phyloP scores from a whole-genome alignment of 169 alveolate species.

The Plasmodium malariae region DNA sequence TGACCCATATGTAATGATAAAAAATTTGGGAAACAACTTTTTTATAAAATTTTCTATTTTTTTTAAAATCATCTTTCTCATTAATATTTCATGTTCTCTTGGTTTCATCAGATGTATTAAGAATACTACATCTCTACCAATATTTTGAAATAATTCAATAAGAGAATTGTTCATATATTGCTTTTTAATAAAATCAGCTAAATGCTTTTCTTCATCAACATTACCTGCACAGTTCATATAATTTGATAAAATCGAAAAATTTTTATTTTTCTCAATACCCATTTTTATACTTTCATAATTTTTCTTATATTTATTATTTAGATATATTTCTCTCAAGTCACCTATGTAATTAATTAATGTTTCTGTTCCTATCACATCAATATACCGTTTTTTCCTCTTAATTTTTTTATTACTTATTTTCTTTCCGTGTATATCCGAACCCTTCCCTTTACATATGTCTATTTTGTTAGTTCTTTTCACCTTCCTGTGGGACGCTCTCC shows the following conservation, averaged over 20 bases:
- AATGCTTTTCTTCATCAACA: too few species aligned
- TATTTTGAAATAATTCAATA: constrained; percentile 23
- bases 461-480: too few species aligned
- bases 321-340: background rate
- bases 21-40: constrained; percentile 4
- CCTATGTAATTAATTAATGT: background rate
- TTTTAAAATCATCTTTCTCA: constrained; percentile 20
- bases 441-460: too few species aligned
- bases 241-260: too few species aligned
- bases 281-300: too few species aligned
- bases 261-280: background rate
- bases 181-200: background rate
- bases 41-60: background rate
- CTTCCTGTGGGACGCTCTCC: too few species aligned
- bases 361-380: too few species aligned
- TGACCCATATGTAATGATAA: constrained; percentile 23
- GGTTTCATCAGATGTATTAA: constrained; percentile 40
- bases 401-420: too few species aligned
- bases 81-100: constrained; percentile 24
- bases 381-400: too few species aligned
- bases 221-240: too few species aligned
- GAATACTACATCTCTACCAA: constrained; percentile 33
- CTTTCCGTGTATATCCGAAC: too few species aligned
- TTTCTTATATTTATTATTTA: too few species aligned
- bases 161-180: constrained; percentile 24